These are phyloP conservation scores for Pouteria glomerata DNA, from an alignment of 148 eudicot genomes.

Conservation along the genomic window DNA sequence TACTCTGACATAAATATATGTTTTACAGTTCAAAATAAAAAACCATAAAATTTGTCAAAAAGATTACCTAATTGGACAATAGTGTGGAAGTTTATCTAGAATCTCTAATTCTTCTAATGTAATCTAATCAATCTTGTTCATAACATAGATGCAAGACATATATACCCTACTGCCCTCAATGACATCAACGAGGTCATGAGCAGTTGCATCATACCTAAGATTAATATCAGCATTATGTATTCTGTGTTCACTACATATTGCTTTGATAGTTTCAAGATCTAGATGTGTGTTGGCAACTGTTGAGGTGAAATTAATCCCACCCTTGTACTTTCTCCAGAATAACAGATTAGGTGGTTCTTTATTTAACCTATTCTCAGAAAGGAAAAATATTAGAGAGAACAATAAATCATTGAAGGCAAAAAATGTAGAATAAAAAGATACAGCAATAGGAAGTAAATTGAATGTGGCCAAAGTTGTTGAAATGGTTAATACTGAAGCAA, in stretches of 20 bases:
- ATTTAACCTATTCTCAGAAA: constrained; percentile 58
- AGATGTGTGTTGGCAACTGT: constrained; percentile 83
- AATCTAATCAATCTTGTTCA: constrained; percentile 95
- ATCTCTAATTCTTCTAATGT: constrained; percentile 94
- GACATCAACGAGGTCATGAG: constrained; percentile 97
- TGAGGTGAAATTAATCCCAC: constrained; percentile 94
- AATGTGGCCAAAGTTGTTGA: not conserved
- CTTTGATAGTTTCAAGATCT: constrained; percentile 96
- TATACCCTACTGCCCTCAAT: constrained; percentile 96
- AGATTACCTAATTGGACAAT: constrained; percentile 89
- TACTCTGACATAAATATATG: not conserved
- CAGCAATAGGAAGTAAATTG: constrained; percentile 1
- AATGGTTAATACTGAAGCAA: not conserved
- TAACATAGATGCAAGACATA: constrained; percentile 88
- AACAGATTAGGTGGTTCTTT: constrained; percentile 97
- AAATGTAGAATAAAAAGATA: not conserved
- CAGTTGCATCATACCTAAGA: constrained; percentile 89
- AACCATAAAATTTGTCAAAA: not conserved
- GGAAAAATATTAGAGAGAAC: not conserved
- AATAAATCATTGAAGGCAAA: not conserved
- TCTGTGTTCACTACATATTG: constrained; percentile 91
- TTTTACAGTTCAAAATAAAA: not conserved
- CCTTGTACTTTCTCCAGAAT: constrained; percentile 93
- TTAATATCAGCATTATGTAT: constrained; percentile 94
- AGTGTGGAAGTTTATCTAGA: constrained; percentile 94